Percentiles rank a stretch among this genome's conserved stretches.
These are phyloP conservation scores for Echinosophora koreensis DNA, from an alignment of 306 rosid genomes.

Conservation along the genomic window DNA sequence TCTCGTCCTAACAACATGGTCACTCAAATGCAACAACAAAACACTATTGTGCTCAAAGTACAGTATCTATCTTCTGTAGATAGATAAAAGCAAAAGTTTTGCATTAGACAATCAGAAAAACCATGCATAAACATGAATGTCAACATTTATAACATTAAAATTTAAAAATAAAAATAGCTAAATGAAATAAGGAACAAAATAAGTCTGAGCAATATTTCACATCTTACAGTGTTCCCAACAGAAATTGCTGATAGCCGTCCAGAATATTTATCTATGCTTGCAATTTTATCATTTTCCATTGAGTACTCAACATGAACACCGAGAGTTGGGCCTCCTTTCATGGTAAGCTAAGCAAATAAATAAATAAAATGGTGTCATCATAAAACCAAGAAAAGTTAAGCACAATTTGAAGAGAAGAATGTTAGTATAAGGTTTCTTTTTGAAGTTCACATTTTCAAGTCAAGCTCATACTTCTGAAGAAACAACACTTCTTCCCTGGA, in stretches of 20 bases:
- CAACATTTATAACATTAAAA: not conserved
- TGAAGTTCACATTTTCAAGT: slow-evolving; percentile 40
- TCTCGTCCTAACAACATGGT: not conserved
- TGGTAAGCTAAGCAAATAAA: slow-evolving; percentile 66
- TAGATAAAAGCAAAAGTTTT: slow-evolving; percentile 10
- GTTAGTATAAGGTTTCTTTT: not conserved
- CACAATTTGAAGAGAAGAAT: slow-evolving; percentile 4
- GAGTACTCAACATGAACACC: slow-evolving; percentile 75
- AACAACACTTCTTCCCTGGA: slow-evolving; percentile 35
- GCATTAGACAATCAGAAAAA: slow-evolving; percentile 27
- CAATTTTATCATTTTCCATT: slow-evolving; percentile 70
- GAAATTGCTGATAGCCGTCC: slow-evolving; percentile 75
- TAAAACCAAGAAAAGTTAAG: slow-evolving; percentile 37
- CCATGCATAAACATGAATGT: slow-evolving; percentile 28
- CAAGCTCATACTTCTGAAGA: slow-evolving; percentile 15
- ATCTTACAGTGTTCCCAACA: slow-evolving; percentile 82
- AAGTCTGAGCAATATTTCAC: slow-evolving; percentile 43
- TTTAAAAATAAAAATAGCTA: slow-evolving; percentile 17
- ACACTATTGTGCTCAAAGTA: not conserved
- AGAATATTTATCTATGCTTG: slow-evolving; percentile 70
- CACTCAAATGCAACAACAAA: slow-evolving; percentile 6
- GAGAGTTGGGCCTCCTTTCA: slow-evolving; percentile 89
- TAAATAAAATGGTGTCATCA: slow-evolving; percentile 18
- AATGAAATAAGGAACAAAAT: slow-evolving; percentile 18
- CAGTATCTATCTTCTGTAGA: not conserved